A percentile compares a stretch with the other conserved stretches of the same genome.
phyloP scores from a whole-genome alignment of 495 filamentous ascomycete species.

The Chaetomium cochliodes region DNA sequence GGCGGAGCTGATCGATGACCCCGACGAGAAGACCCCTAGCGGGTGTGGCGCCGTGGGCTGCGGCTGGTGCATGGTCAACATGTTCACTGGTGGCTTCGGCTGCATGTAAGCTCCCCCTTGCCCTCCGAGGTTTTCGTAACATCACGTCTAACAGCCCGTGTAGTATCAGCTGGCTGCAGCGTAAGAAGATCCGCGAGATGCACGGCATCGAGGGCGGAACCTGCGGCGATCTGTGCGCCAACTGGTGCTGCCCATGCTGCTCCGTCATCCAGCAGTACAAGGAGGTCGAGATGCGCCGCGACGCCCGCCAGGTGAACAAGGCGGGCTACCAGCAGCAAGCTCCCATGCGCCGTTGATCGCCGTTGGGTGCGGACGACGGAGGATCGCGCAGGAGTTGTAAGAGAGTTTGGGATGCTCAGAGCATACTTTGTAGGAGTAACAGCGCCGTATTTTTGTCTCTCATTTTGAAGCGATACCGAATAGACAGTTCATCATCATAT shows the following conservation, averaged over 20 bases:
- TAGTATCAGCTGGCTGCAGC: conserved; percentile 50
- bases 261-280: conserved; percentile 41
- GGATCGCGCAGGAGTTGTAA: no score
- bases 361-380: neutral
- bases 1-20: conserved; percentile 11
- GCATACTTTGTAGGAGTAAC: neutral
- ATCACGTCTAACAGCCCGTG: neutral
- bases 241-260: conserved; percentile 57
- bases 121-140: neutral
- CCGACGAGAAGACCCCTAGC: conserved; percentile 30
- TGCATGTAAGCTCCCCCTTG: conserved; percentile 28
- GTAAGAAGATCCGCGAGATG: conserved; percentile 51
- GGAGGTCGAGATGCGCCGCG: conserved; percentile 37
- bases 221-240: conserved; percentile 50
- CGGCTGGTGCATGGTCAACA: conserved; percentile 33
- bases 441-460: neutral
- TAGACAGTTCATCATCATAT: neutral
- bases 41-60: conserved; percentile 48
- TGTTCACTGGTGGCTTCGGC: conserved; percentile 30
- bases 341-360: neutral
- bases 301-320: conserved; percentile 15
- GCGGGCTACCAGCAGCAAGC: conserved; percentile 36
- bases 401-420: neutral
- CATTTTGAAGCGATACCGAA: neutral
- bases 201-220: conserved; percentile 56